Base-by-base conservation (phyloP, 768 basidiomycete genomes). In the Termitomyces sp. region DNA sequence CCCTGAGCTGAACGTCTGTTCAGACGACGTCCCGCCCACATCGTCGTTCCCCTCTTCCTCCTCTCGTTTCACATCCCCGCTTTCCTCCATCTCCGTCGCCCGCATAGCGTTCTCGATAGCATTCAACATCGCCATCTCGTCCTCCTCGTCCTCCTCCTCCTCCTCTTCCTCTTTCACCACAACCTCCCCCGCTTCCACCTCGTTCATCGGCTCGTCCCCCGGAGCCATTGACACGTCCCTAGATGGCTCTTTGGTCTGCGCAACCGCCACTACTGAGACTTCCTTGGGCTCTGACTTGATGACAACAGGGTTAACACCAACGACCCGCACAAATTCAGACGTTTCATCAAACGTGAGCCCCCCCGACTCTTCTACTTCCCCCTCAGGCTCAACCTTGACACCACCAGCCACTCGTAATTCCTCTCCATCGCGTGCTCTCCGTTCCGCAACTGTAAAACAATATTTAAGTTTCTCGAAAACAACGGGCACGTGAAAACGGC, bases 311-410 rank as follows among this genome's bases (percentile, higher is more conserved):
- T 84, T 82, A 59, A 83, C 84, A 2, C 84, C 83, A 45, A 92
- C 90, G 15, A 85, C 85, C 17, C 94, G 85, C 40, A 98, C 91
- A 60, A 99, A 99, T 68, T 98, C 96, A 1, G 93, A 93, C 0
- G 96, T 98, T 62, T 98, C 95, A 65, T 98, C 95, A 59, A 99
- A 93, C 0, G 88, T 90, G 32, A 98, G 75, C 21, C 88, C 28
- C 28, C 28, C 28, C 4, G 28, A 28, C 28, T 28, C 28, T 28
- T 28, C 26, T 28, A 3, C 88, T 19, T 69, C 74, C n/a, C 69
- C 74, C 15, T 71, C 71, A 15, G 57, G 64, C 30, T 63, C 66
- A n/a, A 78, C 50, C 45, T 63, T 61, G 24, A 58, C 40, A n/a
- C n/a, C n/a, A n/a, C n/a, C n/a, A 9, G 24, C 74, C 35, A 74